Base-by-base conservation (phyloP, 2,329 filamentous ascomycete genomes). In the Epichloe brachyelytri region DNA sequence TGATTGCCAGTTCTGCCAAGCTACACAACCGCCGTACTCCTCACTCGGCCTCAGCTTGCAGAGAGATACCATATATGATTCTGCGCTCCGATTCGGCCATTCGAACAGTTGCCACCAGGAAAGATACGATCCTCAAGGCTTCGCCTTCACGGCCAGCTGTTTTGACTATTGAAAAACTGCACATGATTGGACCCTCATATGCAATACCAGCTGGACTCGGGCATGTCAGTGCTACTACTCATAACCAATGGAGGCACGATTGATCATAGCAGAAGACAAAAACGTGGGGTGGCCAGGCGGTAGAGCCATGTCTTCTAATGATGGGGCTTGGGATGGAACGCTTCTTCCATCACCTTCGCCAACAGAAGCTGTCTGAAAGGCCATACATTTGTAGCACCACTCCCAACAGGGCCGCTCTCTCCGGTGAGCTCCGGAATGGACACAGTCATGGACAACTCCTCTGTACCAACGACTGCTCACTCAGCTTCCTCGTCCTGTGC, bases 401-500 rank as follows among this genome's bases (percentile, higher is more conserved):
- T 67, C 46, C 69, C 69, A 37, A 68, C 68, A 12, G 72, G 73
- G 43, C 76, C 77, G 57, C 62, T 78, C 51, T 79, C 77, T 38
- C 76, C 76, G 40, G 68, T 74, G 57, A 79, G 76, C 62, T 72
- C 72, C 52, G 71, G 68, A 54, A 68, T 75, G 60, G 73, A 77
- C 41, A 63, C 69, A 37, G 56, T 58, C 43, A 56, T 69, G 44
- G 65, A 69, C 33, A 63, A 63, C n/a, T 69, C 69, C 17, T 61
- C 66, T 26, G 65, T 69, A 10, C 68, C 71, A 26, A 65, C 68
- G 43, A 68, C 72, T 63, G 62, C 69, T 22, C 68, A 71, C 54
- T 75, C 75, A 34, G 68, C 69, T 3, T 67, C 72, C 3, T 74
- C 73, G 14, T 74, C 74, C 19, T 70, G 68, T 52, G 63, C 68